A percentile compares a stretch with the other conserved stretches of the same genome.
Conservation (phyloP, 1,284 basidiomycete species). For the Puccinia horiana region DNA sequence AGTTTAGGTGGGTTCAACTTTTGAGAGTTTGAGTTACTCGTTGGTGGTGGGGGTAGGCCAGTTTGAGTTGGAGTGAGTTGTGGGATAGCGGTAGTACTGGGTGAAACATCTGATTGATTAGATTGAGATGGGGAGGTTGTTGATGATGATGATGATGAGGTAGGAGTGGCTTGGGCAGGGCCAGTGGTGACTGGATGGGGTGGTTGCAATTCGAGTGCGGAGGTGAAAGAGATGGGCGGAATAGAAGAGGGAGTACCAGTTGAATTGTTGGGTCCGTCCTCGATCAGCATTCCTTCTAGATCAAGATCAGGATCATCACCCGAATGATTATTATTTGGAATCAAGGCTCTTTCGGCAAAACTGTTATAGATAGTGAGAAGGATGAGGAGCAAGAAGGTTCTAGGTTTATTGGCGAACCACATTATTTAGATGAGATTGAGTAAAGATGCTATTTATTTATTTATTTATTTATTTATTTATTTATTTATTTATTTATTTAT, state of each 20-base stretch:
- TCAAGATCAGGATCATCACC: not conserved
- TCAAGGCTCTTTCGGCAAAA: not conserved
- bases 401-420: too few species aligned
- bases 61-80: not conserved
- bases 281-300: not conserved
- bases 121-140: not conserved
- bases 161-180: not conserved
- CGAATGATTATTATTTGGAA: not conserved
- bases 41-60: not conserved
- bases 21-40: not conserved
- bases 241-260: not conserved
- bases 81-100: not conserved
- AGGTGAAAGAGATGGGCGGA: not conserved
- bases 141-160: not conserved
- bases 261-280: not conserved
- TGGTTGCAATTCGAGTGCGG: not conserved
- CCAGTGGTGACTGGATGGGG: not conserved
- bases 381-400: not conserved
- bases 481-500: too few species aligned
- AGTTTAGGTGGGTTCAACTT: not conserved
- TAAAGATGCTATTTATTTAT: too few species aligned
- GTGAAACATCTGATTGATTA: not conserved
- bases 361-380: not conserved
- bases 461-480: too few species aligned
- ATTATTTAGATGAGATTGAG: too few species aligned